Conservation (phyloP, 148 eudicot species). For the Drosera capensis region DNA sequence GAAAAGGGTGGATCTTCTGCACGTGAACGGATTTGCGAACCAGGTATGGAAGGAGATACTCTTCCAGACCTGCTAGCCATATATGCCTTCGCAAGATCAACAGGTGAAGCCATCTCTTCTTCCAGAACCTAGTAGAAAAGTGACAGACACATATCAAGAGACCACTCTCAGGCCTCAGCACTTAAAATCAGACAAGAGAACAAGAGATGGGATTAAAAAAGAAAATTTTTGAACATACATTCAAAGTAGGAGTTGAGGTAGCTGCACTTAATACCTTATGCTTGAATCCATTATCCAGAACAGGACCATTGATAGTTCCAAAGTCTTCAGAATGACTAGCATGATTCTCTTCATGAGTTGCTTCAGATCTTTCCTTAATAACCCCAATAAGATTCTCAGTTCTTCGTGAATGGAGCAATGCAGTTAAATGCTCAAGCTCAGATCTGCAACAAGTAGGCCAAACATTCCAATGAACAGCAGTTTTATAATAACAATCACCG, state of each 20-base stretch:
- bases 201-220: no score
- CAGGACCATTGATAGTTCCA: slow-evolving; percentile 6
- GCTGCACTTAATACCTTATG: slow-evolving; percentile 11
- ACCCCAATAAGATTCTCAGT: slow-evolving; percentile 18
- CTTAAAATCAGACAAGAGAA: no score
- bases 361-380: slow-evolving; percentile 17
- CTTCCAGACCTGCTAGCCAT: slow-evolving; percentile 59
- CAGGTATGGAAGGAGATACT: slow-evolving; percentile 36
- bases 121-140: slow-evolving; percentile 36
- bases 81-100: slow-evolving; percentile 94
- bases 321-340: slow-evolving; percentile 16
- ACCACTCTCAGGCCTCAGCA: background rate
- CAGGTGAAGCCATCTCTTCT: slow-evolving; percentile 67
- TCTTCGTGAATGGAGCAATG: slow-evolving; percentile 39
- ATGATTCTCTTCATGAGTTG: slow-evolving; percentile 12
- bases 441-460: no score
- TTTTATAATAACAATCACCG: no score
- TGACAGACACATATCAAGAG: no score
- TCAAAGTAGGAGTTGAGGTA: slow-evolving; percentile 25
- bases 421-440: slow-evolving; percentile 54
- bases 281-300: slow-evolving; percentile 16
- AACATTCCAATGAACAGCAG: no score
- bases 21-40: slow-evolving; percentile 24
- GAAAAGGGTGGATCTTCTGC: slow-evolving; percentile 26
- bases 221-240: no score